Conservation (phyloP, 495 filamentous ascomycete species). For the Penicillium ucsense region DNA sequence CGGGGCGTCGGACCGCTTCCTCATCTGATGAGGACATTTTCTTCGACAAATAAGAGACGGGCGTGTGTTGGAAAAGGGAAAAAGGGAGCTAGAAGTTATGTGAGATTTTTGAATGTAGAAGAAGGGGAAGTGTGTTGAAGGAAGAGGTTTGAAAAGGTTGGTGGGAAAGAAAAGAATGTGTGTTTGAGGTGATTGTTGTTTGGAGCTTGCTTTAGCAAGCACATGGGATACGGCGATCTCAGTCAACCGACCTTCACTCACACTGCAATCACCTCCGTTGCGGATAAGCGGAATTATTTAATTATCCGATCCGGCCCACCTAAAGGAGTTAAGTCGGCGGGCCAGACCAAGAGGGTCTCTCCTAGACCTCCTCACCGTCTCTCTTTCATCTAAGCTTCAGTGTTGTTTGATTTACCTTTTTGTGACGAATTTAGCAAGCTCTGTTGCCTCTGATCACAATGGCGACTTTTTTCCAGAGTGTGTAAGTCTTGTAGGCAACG, state of each 20-base stretch:
- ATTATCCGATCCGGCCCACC: conserved; percentile 7
- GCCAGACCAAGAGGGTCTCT: conserved; percentile 4
- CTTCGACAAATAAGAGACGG: too few species aligned
- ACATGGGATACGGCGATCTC: not conserved
- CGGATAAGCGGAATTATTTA: conserved; percentile 5
- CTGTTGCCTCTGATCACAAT: conserved; percentile 24
- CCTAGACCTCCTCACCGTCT: conserved; percentile 11
- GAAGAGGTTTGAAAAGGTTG: not conserved
- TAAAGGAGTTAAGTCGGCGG: conserved; percentile 4
- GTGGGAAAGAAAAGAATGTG: not conserved
- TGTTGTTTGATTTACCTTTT: conserved; percentile 2
- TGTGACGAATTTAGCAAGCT: not conserved
- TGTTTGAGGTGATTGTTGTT: not conserved
- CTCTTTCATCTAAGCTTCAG: not conserved
- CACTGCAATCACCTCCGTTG: not conserved
- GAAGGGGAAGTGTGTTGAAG: too few species aligned
- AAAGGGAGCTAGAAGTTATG: not conserved
- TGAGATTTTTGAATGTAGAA: not conserved
- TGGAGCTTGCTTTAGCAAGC: not conserved
- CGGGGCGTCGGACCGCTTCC: conserved; percentile 33
- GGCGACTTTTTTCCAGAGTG: conserved; percentile 71
- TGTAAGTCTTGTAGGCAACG: conserved; percentile 47
- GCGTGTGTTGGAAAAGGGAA: not conserved
- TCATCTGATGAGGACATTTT: conserved; percentile 38
- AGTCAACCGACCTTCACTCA: not conserved